Base-by-base conservation (phyloP, 768 basidiomycete species). In the Boletus patriciae region DNA sequence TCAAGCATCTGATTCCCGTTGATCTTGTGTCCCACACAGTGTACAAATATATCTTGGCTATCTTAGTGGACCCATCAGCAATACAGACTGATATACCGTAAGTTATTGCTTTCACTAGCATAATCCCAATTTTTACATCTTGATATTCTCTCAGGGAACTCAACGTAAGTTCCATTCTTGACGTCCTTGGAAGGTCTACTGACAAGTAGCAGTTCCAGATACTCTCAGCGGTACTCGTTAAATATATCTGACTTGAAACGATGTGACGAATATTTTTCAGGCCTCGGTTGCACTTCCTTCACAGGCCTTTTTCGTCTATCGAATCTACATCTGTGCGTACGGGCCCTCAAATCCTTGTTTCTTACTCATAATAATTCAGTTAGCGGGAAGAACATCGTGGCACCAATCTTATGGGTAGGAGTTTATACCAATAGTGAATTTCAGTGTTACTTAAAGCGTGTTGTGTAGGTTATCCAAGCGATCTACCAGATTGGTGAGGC, bases 371-470 rank as follows among this genome's bases (percentile, higher is more conserved):
- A 6, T 1, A 12, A 5, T n/a, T 29, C 36, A 62, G 64, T 64
- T 5, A 44, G 49, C 19, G 45, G 48, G 3, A 60, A 29, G 31
- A 56, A 50, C 11, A 29, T 60, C 2, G 10, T 54, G 1, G 25
- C 7, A 0, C 62, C 62, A 9, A 1, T 60, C 6, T 5, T 63
- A 44, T 55, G 57, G 61, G 61, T 63, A 37, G 62, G 12, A 13
- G 4, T n/a, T n/a, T n/a, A n/a, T 42, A 29, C 8, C 0, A 2
- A 1, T 3, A 25, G 3, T 0, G 5, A 42, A 25, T 18, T 23
- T 3, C 10, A 27, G 10, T 44, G 16, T 33, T 3, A 6, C 5
- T 9, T 10, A 9, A 49, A 23, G 1, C 9, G 4, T n/a, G 13
- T 2, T 8, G 15, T 41, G 7, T 25, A 63, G 62, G 6, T 9